Conservation (phyloP, 495 filamentous ascomycete genomes). For the Daldinia loculata region DNA sequence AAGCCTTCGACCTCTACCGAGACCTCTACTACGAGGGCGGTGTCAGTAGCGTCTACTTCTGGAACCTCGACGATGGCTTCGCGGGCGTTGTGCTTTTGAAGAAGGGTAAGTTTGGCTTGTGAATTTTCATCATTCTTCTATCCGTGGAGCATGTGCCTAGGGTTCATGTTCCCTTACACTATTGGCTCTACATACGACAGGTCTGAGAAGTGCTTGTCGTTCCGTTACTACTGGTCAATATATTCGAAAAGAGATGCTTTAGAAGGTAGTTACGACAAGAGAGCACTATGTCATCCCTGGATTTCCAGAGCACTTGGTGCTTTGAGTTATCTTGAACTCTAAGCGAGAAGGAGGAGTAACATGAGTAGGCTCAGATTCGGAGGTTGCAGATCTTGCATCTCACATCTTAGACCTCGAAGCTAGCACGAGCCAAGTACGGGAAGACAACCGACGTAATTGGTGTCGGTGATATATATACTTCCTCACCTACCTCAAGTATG, state of each 20-base stretch:
- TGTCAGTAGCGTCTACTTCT: constrained; percentile 94
- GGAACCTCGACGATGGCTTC: constrained; percentile 98
- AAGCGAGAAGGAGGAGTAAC: constrained; percentile 6
- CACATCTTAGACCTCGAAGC: constrained; percentile 25
- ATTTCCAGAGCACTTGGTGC: background rate
- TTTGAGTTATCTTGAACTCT: constrained; percentile 6
- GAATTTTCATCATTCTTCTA: constrained; percentile 8
- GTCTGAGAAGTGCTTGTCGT: background rate
- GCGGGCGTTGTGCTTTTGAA: constrained; percentile 95
- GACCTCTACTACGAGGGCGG: constrained; percentile 99
- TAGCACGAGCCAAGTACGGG: constrained; percentile 24
- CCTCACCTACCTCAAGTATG: constrained; percentile 11
- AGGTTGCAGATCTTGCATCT: constrained; percentile 38
- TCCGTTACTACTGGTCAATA: background rate
- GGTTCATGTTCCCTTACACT: background rate
- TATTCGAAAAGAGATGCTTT: background rate
- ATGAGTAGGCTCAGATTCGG: constrained; percentile 14
- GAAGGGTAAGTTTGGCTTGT: constrained; percentile 70
- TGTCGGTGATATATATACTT: constrained; percentile 33
- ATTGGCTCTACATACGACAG: background rate
- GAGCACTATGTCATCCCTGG: constrained; percentile 9
- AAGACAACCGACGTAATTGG: constrained; percentile 34
- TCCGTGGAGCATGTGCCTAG: background rate
- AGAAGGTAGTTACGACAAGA: constrained; percentile 3
- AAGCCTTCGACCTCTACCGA: constrained; percentile 96